phyloP scores from a whole-genome alignment of 2,329 filamentous ascomycete genomes.

The Talaromyces amestolkiae region DNA sequence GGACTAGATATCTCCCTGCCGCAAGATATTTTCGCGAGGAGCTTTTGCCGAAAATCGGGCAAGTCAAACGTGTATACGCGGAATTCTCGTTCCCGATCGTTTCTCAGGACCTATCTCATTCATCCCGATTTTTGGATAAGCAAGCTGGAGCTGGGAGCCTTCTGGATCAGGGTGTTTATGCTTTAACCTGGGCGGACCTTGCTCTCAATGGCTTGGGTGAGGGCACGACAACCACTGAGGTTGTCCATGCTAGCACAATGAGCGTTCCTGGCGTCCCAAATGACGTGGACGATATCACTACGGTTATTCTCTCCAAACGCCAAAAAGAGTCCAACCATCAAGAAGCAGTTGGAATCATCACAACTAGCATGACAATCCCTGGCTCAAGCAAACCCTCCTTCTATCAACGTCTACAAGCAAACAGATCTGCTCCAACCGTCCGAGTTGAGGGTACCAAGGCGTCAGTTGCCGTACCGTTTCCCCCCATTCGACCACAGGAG shows the following conservation, averaged over 20 bases:
- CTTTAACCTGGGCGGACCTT: slow-evolving; percentile 67
- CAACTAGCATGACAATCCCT: slow-evolving; percentile 27
- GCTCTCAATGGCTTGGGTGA: slow-evolving; percentile 20
- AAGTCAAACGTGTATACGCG: slow-evolving; percentile 45
- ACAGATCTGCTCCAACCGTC: slow-evolving; percentile 25
- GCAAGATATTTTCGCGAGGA: slow-evolving; percentile 38
- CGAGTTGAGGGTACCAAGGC: slow-evolving; percentile 29
- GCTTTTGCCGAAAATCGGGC: slow-evolving; percentile 58
- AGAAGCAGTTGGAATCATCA: slow-evolving; percentile 24
- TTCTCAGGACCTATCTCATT: slow-evolving; percentile 23
- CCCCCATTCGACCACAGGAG: slow-evolving; percentile 28
- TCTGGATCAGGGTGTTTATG: slow-evolving; percentile 76
- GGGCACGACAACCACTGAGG: slow-evolving; percentile 19
- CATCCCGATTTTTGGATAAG: slow-evolving; percentile 70
- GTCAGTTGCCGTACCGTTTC: slow-evolving; percentile 28
- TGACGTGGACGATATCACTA: slow-evolving; percentile 32
- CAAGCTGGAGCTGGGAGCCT: slow-evolving; percentile 74
- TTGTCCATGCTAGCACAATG: slow-evolving; percentile 25
- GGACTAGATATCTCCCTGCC: slow-evolving; percentile 30
- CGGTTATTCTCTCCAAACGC: slow-evolving; percentile 27
- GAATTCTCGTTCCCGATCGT: slow-evolving; percentile 31
- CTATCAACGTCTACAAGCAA: slow-evolving; percentile 24
- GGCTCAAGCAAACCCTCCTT: slow-evolving; percentile 25
- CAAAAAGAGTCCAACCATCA: slow-evolving; percentile 17
- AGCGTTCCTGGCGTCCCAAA: slow-evolving; percentile 24